Percentiles rank a stretch among this genome's conserved stretches.
phyloP scores from a whole-genome alignment of 768 basidiomycete genomes.

The Amanita jacksonii region DNA sequence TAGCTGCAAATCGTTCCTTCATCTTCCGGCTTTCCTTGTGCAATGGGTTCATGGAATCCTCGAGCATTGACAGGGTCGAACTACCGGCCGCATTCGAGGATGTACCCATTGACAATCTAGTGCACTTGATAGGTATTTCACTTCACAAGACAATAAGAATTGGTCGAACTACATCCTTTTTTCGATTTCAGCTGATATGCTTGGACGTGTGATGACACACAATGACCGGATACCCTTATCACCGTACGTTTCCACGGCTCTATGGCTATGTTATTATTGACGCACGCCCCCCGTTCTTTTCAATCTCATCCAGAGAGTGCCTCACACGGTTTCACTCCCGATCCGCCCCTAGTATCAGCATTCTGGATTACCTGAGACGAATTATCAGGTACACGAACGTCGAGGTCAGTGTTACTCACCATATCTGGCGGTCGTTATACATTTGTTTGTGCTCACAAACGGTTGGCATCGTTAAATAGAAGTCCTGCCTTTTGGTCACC shows the following conservation, averaged over 20 bases:
- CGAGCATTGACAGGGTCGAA: slow-evolving; percentile 56
- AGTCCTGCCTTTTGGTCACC: slow-evolving; percentile 70
- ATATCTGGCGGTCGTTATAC: not conserved
- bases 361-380: slow-evolving; percentile 88
- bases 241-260: slow-evolving; percentile 44
- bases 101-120: slow-evolving; percentile 73
- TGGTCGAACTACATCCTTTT: slow-evolving; percentile 11
- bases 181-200: slow-evolving; percentile 74
- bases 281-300: slow-evolving; percentile 6
- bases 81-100: slow-evolving; percentile 81
- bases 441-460: too few relatives aligned
- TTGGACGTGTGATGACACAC: slow-evolving; percentile 87
- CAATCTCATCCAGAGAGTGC: slow-evolving; percentile 50
- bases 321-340: slow-evolving; percentile 96
- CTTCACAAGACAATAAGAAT: slow-evolving; percentile 5
- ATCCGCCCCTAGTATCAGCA: slow-evolving; percentile 76
- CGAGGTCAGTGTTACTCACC: slow-evolving; percentile 48
- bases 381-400: slow-evolving; percentile 94
- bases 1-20: not conserved
- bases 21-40: slow-evolving; percentile 27
- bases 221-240: slow-evolving; percentile 93
- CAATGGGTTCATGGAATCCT: slow-evolving; percentile 81
- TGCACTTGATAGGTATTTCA: slow-evolving; percentile 73
- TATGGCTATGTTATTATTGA: too few relatives aligned
- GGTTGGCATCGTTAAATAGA: slow-evolving; percentile 35